Evolutionary conservation across 1,284 basidiomycete genomes (phyloP).

Genomic region (Malassezia sp.): DNA sequence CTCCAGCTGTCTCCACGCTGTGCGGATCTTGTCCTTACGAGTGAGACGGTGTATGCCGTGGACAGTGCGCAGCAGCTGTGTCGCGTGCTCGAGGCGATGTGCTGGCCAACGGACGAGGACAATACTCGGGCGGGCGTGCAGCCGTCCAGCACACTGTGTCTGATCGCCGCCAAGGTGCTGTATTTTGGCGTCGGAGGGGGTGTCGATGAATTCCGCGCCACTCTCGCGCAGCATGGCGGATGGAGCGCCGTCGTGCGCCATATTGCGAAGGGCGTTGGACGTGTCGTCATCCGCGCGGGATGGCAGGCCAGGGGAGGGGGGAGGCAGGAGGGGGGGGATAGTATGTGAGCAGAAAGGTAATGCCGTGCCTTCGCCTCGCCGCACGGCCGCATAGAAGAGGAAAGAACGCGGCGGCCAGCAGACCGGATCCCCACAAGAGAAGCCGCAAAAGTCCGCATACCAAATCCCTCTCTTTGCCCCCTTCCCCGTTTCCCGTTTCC

Average conservation of each 20-base stretch:
- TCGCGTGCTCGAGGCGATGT: conserved; percentile 45
- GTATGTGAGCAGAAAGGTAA: too few relatives aligned
- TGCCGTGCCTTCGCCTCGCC: too few relatives aligned
- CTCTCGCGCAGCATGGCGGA: conserved; percentile 47
- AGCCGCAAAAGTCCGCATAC: too few relatives aligned
- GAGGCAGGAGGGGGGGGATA: too few relatives aligned
- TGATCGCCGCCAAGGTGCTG: conserved; percentile 76
- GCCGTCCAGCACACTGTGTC: conserved; percentile 49
- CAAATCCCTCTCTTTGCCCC: too few relatives aligned
- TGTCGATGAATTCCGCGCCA: conserved; percentile 59
- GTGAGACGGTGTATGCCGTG: conserved; percentile 80
- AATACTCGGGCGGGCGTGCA: not conserved
- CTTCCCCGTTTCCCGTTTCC: too few relatives aligned
- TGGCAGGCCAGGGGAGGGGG: too few relatives aligned
- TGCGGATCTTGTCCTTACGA: conserved; percentile 70
- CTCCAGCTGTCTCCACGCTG: conserved; percentile 22
- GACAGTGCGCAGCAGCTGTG: conserved; percentile 62
- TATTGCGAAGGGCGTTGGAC: conserved; percentile 24
- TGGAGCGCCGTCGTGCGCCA: conserved; percentile 13
- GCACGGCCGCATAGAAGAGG: too few relatives aligned
- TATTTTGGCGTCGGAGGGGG: conserved; percentile 96
- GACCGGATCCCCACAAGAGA: too few relatives aligned
- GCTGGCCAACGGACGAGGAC: conserved; percentile 28
- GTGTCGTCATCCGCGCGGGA: conserved; percentile 24
- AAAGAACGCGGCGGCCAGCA: too few relatives aligned